Percentiles rank a stretch among this genome's conserved stretches.
These are phyloP conservation scores for Fusarium cicatricum DNA, from an alignment of 2,329 filamentous ascomycete species.

Conservation along the genomic window DNA sequence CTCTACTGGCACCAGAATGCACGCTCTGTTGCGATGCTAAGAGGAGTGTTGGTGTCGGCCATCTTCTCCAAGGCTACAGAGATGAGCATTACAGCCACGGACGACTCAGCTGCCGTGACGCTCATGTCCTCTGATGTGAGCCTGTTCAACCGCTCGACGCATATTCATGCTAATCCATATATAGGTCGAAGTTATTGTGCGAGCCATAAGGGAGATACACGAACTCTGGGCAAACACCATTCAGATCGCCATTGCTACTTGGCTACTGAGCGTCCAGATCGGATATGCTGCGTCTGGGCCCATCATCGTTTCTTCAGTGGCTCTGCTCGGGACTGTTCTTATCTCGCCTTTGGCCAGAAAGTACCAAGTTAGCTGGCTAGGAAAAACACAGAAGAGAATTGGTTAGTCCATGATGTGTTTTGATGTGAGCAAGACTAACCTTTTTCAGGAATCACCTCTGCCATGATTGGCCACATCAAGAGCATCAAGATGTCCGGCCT, in stretches of 20 bases:
- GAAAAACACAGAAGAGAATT: slow-evolving; percentile 40
- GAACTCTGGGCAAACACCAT: slow-evolving; percentile 50
- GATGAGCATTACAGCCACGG: slow-evolving; percentile 40
- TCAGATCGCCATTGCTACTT: slow-evolving; percentile 47
- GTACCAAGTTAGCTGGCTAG: slow-evolving; percentile 41
- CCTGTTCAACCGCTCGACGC: not conserved
- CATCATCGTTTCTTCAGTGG: slow-evolving; percentile 42
- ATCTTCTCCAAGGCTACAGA: slow-evolving; percentile 48
- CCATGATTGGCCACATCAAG: slow-evolving; percentile 52
- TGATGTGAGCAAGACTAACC: not conserved
- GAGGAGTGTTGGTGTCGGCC: slow-evolving; percentile 44
- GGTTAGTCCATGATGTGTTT: slow-evolving; percentile 20
- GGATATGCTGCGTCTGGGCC: slow-evolving; percentile 47
- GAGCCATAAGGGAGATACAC: slow-evolving; percentile 47
- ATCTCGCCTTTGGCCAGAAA: slow-evolving; percentile 42
- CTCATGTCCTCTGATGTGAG: slow-evolving; percentile 53
- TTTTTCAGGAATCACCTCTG: slow-evolving; percentile 39
- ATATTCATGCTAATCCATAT: not conserved
- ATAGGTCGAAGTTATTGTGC: slow-evolving; percentile 50
- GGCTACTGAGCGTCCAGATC: slow-evolving; percentile 46
- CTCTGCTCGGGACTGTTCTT: slow-evolving; percentile 40
- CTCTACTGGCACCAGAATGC: slow-evolving; percentile 46
- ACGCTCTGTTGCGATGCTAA: slow-evolving; percentile 45
- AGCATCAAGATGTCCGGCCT: slow-evolving; percentile 54
- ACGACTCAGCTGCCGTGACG: slow-evolving; percentile 49